Base-by-base conservation (phyloP, 2,329 filamentous ascomycete genomes). In the Colletotrichum sp. region DNA sequence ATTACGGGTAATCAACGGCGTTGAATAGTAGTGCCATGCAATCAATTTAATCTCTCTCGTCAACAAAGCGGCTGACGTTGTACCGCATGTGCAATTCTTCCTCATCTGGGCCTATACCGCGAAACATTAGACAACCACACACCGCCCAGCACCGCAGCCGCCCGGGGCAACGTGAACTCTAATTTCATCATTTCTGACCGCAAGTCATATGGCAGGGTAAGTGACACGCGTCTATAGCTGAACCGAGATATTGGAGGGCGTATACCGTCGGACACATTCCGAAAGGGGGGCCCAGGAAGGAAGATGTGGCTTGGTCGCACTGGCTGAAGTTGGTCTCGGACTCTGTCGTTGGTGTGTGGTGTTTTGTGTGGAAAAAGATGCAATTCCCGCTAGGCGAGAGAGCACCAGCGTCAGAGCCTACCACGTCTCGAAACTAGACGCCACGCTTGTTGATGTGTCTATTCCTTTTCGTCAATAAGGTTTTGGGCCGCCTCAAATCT, bases 391-490 rank as follows among this genome's bases (percentile, higher is more conserved):
- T 43, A 43, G 39, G 39, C 39, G 18, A 43, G 39, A 43, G 39
- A 43, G 39, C 39, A 43, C 18, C 39, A 43, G 39, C 39, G 39
- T 43, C 39, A 43, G 39, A 43, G 39, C 39, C 39, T 43, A 43
- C 39, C 39, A 43, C 39, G 39, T 43, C 39, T 43, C 39, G 39
- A 43, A 43, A 43, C 39, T 43, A 43, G 22, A 27, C 55, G 55
- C 58, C 58, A 61, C 58, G n/a, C 52, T 56, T 56, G 22, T 18
- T 66, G 61, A 71, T 71, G 43, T 56, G 66, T 15, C 43, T 28
- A 39, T 16, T 22, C 61, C 61, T 43, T 71, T 66, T 71, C 36
- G 48, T 66, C 27, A 71, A 52, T 56, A 71, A 71, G 69, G 69
- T 71, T 71, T 66, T 39, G 69, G 22, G 30, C 69, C 61, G 69